Percentiles rank a stretch among this genome's conserved stretches.
These are phyloP conservation scores for Stachybotrys chlorohalonatus DNA, from an alignment of 2,329 filamentous ascomycete genomes.

Conservation along the genomic window DNA sequence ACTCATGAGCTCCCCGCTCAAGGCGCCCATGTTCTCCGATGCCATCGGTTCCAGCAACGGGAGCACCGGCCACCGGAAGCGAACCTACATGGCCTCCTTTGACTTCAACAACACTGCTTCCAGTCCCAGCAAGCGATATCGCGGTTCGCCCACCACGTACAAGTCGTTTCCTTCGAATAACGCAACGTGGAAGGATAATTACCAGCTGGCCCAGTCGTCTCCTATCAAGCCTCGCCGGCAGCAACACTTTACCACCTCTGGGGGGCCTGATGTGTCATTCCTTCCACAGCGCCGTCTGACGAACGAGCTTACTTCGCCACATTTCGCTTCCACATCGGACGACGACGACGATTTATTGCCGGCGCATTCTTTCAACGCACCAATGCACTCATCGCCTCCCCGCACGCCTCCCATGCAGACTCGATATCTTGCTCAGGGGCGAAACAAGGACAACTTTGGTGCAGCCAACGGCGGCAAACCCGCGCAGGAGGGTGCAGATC, in stretches of 20 bases:
- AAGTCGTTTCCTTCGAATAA: conserved; percentile 44
- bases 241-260: conserved; percentile 63
- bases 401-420: conserved; percentile 66
- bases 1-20: conserved; percentile 79
- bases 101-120: conserved; percentile 38
- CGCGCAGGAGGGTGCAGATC: conserved; percentile 72
- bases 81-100: conserved; percentile 51
- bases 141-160: conserved; percentile 49
- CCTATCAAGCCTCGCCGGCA: conserved; percentile 71
- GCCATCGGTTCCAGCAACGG: conserved; percentile 63
- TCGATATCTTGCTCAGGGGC: conserved; percentile 36
- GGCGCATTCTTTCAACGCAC: conserved; percentile 60
- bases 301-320: conserved; percentile 50
- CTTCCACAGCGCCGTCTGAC: conserved; percentile 63
- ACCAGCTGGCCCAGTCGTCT: conserved; percentile 76
- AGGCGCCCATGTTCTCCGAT: conserved; percentile 76
- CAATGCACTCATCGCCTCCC: conserved; percentile 70
- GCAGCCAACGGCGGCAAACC: conserved; percentile 42
- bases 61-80: conserved; percentile 56
- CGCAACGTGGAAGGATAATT: conserved; percentile 65
- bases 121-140: conserved; percentile 60
- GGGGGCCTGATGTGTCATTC: conserved; percentile 68
- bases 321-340: conserved; percentile 57
- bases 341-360: conserved; percentile 80
- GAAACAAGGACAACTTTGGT: conserved; percentile 36